Evolutionary conservation across 2,329 filamentous ascomycete genomes (phyloP).

Genomic region (Sarocladiaceae sp.): DNA sequence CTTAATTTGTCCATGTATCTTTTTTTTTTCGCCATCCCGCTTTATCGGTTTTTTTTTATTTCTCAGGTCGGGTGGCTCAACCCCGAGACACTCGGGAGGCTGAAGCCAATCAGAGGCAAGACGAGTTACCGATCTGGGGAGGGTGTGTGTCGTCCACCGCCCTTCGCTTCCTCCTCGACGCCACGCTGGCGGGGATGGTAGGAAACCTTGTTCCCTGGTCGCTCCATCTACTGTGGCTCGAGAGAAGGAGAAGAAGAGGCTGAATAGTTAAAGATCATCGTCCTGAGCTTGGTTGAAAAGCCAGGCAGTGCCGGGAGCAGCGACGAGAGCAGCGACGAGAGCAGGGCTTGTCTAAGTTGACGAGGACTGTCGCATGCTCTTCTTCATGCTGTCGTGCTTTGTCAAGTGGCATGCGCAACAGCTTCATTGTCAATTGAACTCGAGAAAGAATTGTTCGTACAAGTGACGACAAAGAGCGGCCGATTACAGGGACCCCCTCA

Average conservation of each 20-base stretch:
- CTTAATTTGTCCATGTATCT: too few species aligned
- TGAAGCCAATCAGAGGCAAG: constrained; percentile 6
- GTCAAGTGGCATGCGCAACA: background rate
- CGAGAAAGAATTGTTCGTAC: too few species aligned
- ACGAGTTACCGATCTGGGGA: constrained; percentile 8
- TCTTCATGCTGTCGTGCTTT: background rate
- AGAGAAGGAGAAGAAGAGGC: background rate
- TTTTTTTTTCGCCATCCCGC: background rate
- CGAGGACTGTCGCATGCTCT: too few species aligned
- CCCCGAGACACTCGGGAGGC: constrained; percentile 7
- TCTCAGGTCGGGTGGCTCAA: constrained; percentile 2
- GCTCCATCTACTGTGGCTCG: background rate
- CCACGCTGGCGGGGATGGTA: background rate
- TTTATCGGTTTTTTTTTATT: background rate
- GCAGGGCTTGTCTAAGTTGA: background rate
- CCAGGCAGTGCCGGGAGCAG: background rate
- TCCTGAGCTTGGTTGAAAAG: background rate
- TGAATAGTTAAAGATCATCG: background rate
- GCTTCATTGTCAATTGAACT: too few species aligned
- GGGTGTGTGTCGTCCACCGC: background rate
- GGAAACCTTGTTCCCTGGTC: background rate
- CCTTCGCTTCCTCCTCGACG: background rate
- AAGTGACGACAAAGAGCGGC: too few species aligned
- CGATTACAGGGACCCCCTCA: background rate
- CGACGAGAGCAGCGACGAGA: background rate